These are phyloP conservation scores for Ogataea minuta DNA, from an alignment of 805 yeast genomes.

Conservation along the genomic window DNA sequence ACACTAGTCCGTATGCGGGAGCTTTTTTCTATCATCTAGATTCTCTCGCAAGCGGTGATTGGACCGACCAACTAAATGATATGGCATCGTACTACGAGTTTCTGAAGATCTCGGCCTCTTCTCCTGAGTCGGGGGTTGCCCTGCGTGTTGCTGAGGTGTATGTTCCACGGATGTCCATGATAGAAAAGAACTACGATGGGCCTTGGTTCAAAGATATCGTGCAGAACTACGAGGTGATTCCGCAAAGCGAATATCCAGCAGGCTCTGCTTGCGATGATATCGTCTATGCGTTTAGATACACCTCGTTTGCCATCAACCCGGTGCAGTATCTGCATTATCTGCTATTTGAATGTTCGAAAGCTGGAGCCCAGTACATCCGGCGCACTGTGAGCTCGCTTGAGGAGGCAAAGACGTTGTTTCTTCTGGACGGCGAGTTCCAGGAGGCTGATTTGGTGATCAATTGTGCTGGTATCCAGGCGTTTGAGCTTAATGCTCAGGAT, in stretches of 20 bases:
- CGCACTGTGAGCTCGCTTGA: slow-evolving; percentile 41
- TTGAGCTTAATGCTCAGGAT: slow-evolving; percentile 43
- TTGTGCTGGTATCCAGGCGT: slow-evolving; percentile 51
- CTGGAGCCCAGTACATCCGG: slow-evolving; percentile 48
- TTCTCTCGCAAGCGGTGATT: slow-evolving; percentile 28
- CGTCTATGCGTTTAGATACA: slow-evolving; percentile 49
- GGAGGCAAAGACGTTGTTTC: slow-evolving; percentile 21
- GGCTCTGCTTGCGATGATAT: slow-evolving; percentile 27
- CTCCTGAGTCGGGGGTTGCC: slow-evolving; percentile 41
- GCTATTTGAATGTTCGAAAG: slow-evolving; percentile 40
- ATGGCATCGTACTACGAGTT: slow-evolving; percentile 37
- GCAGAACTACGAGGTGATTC: slow-evolving; percentile 34
- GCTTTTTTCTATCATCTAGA: slow-evolving; percentile 48
- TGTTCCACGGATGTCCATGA: slow-evolving; percentile 28
- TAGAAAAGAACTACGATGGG: slow-evolving; percentile 28
- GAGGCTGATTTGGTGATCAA: slow-evolving; percentile 47
- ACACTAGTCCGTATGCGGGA: slow-evolving; percentile 51
- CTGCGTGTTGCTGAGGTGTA: slow-evolving; percentile 30
- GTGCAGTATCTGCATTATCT: slow-evolving; percentile 55
- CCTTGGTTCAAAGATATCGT: slow-evolving; percentile 42
- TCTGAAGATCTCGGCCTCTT: slow-evolving; percentile 35
- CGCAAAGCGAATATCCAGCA: slow-evolving; percentile 32
- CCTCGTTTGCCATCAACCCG: slow-evolving; percentile 62
- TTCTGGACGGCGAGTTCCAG: slow-evolving; percentile 26
- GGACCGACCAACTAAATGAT: slow-evolving; percentile 35